Evolutionary conservation across 2,329 filamentous ascomycete genomes (phyloP).

Genomic region (Cytospora piceae): DNA sequence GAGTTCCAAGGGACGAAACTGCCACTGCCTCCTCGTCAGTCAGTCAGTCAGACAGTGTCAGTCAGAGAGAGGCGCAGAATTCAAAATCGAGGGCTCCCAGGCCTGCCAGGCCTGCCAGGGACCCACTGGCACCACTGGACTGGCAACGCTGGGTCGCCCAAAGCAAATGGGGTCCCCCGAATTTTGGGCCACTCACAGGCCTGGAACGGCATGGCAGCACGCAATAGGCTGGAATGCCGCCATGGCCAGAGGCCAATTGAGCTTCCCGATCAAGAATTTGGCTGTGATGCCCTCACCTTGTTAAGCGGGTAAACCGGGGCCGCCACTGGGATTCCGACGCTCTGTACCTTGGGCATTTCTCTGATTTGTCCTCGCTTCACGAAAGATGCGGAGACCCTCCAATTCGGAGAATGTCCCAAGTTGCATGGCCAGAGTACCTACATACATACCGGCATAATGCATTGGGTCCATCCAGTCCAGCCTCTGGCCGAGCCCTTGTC

Average conservation of each 20-base stretch:
- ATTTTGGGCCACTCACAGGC: slow-evolving; percentile 23
- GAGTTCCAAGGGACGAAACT: background rate
- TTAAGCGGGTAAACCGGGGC: slow-evolving; percentile 23
- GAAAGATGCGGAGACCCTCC: slow-evolving; percentile 9
- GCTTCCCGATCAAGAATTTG: slow-evolving; percentile 15
- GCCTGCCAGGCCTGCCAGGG: background rate
- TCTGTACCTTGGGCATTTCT: slow-evolving; percentile 13
- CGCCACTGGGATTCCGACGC: slow-evolving; percentile 11
- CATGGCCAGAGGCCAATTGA: slow-evolving; percentile 25
- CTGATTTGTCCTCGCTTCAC: slow-evolving; percentile 26
- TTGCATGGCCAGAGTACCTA: background rate
- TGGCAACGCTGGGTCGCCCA: slow-evolving; percentile 2
- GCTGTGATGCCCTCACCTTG: slow-evolving; percentile 25
- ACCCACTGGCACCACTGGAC: background rate
- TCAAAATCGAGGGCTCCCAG: background rate
- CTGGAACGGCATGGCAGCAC: slow-evolving; percentile 8
- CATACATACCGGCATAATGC: background rate
- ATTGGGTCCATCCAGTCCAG: background rate
- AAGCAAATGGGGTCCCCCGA: background rate
- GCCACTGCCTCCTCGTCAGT: background rate
- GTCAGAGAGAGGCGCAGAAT: background rate
- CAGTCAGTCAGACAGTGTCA: too few relatives aligned
- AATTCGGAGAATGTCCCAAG: slow-evolving; percentile 17
- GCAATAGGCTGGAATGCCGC: slow-evolving; percentile 27
- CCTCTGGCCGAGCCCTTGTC: background rate